Evolutionary conservation across 2,329 filamentous ascomycete genomes (phyloP), one percentile per base, ranked within the genome.

Genomic region (Fusarium setosum): DNA sequence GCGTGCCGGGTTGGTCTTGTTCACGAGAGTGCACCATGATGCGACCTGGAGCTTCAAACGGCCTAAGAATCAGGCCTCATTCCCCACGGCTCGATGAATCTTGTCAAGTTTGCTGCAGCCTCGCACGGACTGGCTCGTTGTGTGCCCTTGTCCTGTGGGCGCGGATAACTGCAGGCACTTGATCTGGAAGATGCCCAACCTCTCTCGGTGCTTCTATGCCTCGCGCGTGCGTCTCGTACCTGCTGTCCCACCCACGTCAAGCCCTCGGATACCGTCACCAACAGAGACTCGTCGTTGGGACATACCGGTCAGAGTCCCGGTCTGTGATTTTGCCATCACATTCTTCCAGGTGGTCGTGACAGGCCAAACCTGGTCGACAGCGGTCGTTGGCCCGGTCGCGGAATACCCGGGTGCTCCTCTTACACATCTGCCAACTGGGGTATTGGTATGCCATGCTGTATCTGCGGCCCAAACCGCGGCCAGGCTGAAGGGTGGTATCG

Each of bases 381-480:
- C 26, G 56, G 55, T 56, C 47, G 44, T 65, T 48, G 53, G 55
- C 55, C 56, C 40, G 59, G 68, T 38, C 63, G 57, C 49, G 56
- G 59, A 54, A 41, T 37, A 56, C 58, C 67, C 65, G 67, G 56
- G 51, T 55, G 44, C 51, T 48, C 45, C 56, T 61, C 62, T 65
- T 51, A 41, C 54, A 61, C 59, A 61, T 63, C 41, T 31, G 35
- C 42, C 38, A 51, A 63, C 53, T 49, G 34, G 41, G 50, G 59
- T 52, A 64, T 56, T 40, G 37, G 59, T 18, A 56, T 60, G 51
- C 50, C 63, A 64, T 67, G 51, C 48, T 57, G 45, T 56, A 38
- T 35, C 61, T 72, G 69, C 66, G 66, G 62, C 70, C 70, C 64
- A 69, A 69, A 65, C 56, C 31, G 68, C 67, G 68, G 44, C 70